Percentiles rank a stretch among this genome's conserved stretches.
Conservation (phyloP, 495 filamentous ascomycete genomes). For the Talaromyces wortmannii region DNA sequence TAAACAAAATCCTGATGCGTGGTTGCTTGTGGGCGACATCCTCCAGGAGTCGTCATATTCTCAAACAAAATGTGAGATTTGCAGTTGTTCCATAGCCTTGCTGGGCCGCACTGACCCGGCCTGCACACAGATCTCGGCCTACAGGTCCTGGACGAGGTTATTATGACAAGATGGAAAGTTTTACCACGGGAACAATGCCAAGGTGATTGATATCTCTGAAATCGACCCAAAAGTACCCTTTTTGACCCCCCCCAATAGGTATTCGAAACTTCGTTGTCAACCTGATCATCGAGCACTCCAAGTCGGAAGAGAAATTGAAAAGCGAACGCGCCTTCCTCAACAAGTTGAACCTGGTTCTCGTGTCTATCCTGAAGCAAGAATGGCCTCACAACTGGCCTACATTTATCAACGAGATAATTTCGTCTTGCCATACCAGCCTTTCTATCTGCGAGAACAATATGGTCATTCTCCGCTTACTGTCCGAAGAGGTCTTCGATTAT, state of each 20-base stretch:
- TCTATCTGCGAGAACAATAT: constrained; percentile 99
- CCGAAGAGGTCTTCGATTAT: constrained; percentile 98
- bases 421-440: constrained; percentile 86
- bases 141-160: constrained; percentile 95
- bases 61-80: constrained; percentile 84
- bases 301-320: constrained; percentile 76
- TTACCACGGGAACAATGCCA: constrained; percentile 91
- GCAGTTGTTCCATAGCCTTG: too few relatives aligned
- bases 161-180: constrained; percentile 98
- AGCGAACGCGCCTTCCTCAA: constrained; percentile 82
- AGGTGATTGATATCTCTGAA: constrained; percentile 43
- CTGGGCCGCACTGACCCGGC: too few relatives aligned
- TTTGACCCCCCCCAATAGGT: constrained; percentile 41
- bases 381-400: constrained; percentile 99
- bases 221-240: neutral
- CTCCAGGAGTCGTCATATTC: constrained; percentile 82
- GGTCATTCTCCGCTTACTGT: constrained; percentile 91
- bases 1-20: constrained; percentile 96
- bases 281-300: constrained; percentile 90
- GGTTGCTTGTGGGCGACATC: constrained; percentile 94
- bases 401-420: constrained; percentile 99
- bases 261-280: constrained; percentile 98
- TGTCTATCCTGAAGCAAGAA: constrained; percentile 97
- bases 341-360: constrained; percentile 94
- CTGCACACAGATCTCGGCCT: constrained; percentile 70